A percentile compares a stretch with the other conserved stretches of the same genome.
phyloP scores from a whole-genome alignment of 2,329 filamentous ascomycete species.

The Aspergillus candidus region DNA sequence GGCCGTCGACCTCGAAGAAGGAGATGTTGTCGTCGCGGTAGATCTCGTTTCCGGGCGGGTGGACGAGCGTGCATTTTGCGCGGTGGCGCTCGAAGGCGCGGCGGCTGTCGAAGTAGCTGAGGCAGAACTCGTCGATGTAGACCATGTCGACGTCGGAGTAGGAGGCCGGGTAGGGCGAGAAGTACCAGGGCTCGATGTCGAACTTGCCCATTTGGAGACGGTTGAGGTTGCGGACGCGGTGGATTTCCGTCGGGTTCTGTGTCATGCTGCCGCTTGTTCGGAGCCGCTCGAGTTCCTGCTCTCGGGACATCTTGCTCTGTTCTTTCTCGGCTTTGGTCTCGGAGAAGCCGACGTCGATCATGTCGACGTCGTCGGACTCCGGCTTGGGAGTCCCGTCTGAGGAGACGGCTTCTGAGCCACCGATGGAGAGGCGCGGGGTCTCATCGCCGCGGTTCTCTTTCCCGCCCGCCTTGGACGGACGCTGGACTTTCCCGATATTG shows the following conservation, averaged over 20 bases:
- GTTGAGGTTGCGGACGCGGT: constrained; percentile 88
- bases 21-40: constrained; percentile 87
- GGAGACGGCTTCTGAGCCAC: constrained; percentile 33
- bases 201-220: constrained; percentile 89
- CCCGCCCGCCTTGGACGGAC: constrained; percentile 52
- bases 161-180: constrained; percentile 87
- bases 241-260: constrained; percentile 94
- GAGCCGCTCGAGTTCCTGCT: constrained; percentile 94
- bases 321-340: constrained; percentile 32
- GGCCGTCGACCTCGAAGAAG: constrained; percentile 95
- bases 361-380: constrained; percentile 39
- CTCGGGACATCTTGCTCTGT: constrained; percentile 50
- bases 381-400: constrained; percentile 35
- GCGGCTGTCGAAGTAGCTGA: constrained; percentile 79
- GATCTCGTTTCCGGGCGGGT: constrained; percentile 96
- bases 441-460: constrained; percentile 54
- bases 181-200: constrained; percentile 97
- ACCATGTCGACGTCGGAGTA: constrained; percentile 86
- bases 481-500: constrained; percentile 41
- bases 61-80: constrained; percentile 79
- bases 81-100: constrained; percentile 82
- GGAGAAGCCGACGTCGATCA: constrained; percentile 33
- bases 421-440: constrained; percentile 28
- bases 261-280: constrained; percentile 96
- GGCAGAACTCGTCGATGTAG: constrained; percentile 95